Percentiles rank a stretch among this genome's conserved stretches.
Conservation (phyloP, 2,329 filamentous ascomycete genomes). For the Xylogone sp. region DNA sequence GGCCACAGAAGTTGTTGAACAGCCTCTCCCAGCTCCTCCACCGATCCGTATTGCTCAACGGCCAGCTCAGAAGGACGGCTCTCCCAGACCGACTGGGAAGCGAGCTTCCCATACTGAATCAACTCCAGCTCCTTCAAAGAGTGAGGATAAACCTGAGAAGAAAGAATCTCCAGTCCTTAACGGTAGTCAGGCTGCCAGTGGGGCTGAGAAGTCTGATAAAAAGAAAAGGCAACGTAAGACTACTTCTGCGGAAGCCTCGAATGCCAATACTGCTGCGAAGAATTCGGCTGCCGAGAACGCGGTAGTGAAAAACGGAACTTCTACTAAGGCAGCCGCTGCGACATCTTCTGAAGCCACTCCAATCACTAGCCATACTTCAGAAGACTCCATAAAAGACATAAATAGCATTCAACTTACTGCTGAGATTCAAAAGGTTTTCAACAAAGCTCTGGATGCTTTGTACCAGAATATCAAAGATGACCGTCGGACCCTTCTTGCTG, state of each 20-base stretch:
- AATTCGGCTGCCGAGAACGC: conserved; percentile 21
- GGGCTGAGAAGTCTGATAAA: conserved; percentile 57
- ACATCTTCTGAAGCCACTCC: conserved; percentile 11
- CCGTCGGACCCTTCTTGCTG: conserved; percentile 58
- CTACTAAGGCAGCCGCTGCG: conserved; percentile 16
- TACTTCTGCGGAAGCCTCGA: conserved; percentile 24
- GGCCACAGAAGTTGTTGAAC: conserved; percentile 9
- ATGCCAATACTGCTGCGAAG: conserved; percentile 12
- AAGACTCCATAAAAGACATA: conserved; percentile 36
- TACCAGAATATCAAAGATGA: conserved; percentile 65
- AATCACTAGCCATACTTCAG: conserved; percentile 9
- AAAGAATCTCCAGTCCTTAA: conserved; percentile 23
- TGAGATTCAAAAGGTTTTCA: conserved; percentile 47
- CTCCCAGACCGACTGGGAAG: conserved; percentile 20
- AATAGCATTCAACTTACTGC: conserved; percentile 44
- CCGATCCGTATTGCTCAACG: conserved; percentile 20
- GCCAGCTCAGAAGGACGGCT: conserved; percentile 20
- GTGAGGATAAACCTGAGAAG: conserved; percentile 35
- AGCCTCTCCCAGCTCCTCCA: conserved; percentile 9
- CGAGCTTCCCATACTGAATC: conserved; percentile 18
- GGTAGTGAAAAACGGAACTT: conserved; percentile 22
- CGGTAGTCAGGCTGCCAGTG: conserved; percentile 19
- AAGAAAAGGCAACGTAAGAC: conserved; percentile 68
- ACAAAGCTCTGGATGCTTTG: conserved; percentile 56
- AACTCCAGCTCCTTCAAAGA: conserved; percentile 17